phyloP scores from a whole-genome alignment of 495 filamentous ascomycete genomes.

The Aspergillus sparsus region DNA sequence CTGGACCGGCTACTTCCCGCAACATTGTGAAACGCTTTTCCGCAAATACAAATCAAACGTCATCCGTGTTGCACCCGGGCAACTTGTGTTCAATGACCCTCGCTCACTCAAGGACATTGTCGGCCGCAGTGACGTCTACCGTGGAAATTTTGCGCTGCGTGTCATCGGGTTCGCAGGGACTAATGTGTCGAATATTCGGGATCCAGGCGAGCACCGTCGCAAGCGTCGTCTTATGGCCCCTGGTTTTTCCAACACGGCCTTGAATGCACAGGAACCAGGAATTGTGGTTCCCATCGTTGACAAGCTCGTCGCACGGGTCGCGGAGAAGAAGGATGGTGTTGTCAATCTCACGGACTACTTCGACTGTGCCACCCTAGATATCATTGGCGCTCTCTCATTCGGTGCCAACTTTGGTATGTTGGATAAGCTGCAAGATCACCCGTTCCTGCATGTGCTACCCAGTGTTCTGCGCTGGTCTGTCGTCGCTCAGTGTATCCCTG shows the following conservation, averaged over 20 bases:
- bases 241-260: constrained; percentile 8
- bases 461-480: constrained; percentile 14
- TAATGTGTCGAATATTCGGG: constrained; percentile 22
- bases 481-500: constrained; percentile 13
- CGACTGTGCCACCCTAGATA: constrained; percentile 14
- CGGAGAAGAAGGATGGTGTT: neutral
- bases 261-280: constrained; percentile 4
- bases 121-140: constrained; percentile 8
- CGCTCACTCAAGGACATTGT: constrained; percentile 7
- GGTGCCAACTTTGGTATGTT: constrained; percentile 18
- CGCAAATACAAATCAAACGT: constrained; percentile 12
- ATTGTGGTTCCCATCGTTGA: constrained; percentile 13
- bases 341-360: constrained; percentile 15
- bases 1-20: constrained; percentile 11
- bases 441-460: constrained; percentile 16
- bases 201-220: constrained; percentile 5
- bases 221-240: constrained; percentile 12
- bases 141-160: constrained; percentile 5
- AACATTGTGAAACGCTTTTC: constrained; percentile 5
- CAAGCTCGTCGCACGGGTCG: constrained; percentile 6
- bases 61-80: constrained; percentile 5
- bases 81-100: constrained; percentile 6
- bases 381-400: constrained; percentile 13
- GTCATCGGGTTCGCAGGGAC: constrained; percentile 11
- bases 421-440: constrained; percentile 12